phyloP scores from a whole-genome alignment of 371 early-diverging fungal species.

The Rhizopus delemar region DNA sequence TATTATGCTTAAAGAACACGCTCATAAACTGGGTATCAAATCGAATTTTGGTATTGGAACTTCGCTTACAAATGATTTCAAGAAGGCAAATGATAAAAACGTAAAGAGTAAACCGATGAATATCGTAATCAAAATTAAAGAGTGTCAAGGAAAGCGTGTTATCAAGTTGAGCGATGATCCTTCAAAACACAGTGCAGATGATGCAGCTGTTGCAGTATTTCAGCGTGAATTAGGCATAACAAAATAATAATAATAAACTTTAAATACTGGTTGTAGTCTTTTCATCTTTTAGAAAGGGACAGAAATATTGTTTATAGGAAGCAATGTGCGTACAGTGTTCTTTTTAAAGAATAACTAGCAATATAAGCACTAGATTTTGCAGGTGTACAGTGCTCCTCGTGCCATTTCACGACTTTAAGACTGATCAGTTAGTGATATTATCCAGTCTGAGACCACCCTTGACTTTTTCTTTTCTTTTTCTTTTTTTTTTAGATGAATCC shows the following conservation, averaged over 20 bases:
- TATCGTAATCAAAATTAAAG: slow-evolving; percentile 75
- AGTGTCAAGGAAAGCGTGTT: slow-evolving; percentile 61
- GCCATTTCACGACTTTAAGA: no score
- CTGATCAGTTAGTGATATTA: no score
- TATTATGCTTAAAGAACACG: slow-evolving; percentile 47
- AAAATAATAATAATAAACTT: background rate
- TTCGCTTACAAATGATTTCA: slow-evolving; percentile 73
- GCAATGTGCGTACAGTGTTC: no score
- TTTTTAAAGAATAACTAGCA: no score
- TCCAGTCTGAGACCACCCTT: no score
- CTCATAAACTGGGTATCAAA: slow-evolving; percentile 50
- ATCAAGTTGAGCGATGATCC: slow-evolving; percentile 75
- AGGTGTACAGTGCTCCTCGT: no score
- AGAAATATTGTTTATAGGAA: no score
- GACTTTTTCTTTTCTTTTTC: no score
- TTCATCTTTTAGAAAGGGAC: no score
- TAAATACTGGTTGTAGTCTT: background rate
- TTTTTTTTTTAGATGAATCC: no score
- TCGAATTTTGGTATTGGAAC: slow-evolving; percentile 79
- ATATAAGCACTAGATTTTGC: no score
- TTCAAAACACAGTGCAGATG: slow-evolving; percentile 68
- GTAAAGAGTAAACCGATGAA: slow-evolving; percentile 62
- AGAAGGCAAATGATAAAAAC: slow-evolving; percentile 26
- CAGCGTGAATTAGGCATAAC: slow-evolving; percentile 38
- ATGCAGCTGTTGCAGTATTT: slow-evolving; percentile 52